phyloP scores from a whole-genome alignment of 352 stramenopile genomes.

The Globisporangium rhizosaccharum region DNA sequence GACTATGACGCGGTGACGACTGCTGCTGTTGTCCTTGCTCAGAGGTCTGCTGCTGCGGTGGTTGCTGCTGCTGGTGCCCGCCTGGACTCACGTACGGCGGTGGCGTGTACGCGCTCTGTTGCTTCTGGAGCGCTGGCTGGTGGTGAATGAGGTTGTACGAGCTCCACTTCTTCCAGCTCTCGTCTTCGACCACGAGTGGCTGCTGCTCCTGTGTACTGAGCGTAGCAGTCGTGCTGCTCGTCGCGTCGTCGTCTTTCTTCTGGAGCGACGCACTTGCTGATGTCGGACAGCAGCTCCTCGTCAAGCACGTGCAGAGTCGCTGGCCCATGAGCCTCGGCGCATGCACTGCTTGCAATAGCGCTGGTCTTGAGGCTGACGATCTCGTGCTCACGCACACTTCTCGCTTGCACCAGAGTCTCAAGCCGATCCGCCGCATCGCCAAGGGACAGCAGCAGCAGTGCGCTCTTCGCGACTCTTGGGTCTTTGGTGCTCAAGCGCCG shows the following conservation, averaged over 20 bases:
- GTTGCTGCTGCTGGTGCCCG: constrained; percentile 9
- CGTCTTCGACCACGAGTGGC: constrained; percentile 66
- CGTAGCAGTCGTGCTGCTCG: neutral
- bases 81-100: constrained; percentile 40
- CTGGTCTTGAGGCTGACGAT: neutral
- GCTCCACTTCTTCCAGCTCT: constrained; percentile 79
- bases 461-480: neutral
- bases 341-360: neutral
- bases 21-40: neutral
- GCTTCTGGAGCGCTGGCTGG: constrained; percentile 19
- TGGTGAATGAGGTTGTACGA: constrained; percentile 73
- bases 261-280: constrained; percentile 6
- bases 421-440: neutral
- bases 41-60: neutral
- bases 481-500: no score
- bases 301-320: constrained; percentile 19
- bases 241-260: constrained; percentile 11
- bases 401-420: neutral
- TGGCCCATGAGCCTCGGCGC: constrained; percentile 24
- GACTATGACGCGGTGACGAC: neutral
- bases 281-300: constrained; percentile 5
- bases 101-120: constrained; percentile 37
- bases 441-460: neutral
- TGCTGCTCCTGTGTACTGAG: constrained; percentile 18
- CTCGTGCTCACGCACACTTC: neutral